A percentile compares a stretch with the other conserved stretches of the same genome.
phyloP scores from a whole-genome alignment of 176 grass and related monocot genomes.

The Oryza coarctata region DNA sequence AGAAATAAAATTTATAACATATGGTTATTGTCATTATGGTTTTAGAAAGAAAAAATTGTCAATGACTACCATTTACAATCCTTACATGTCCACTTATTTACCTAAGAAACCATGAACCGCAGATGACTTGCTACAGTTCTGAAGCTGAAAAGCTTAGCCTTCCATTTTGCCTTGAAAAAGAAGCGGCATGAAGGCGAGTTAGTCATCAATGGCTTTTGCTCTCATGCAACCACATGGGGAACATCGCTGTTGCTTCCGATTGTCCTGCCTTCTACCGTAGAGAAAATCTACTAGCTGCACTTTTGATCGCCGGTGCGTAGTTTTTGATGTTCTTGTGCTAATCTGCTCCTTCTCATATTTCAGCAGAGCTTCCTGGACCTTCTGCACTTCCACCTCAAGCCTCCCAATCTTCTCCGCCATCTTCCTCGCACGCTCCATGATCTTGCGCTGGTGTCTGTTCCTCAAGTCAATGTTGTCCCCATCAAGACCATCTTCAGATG shows the following conservation, averaged over 20 bases:
- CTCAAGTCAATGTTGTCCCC: constrained; percentile 53
- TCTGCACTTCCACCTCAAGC: constrained; percentile 78
- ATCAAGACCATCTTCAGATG: constrained; percentile 25
- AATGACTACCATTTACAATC: constrained; percentile 46
- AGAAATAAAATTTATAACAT: background rate
- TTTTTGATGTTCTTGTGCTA: constrained; percentile 42
- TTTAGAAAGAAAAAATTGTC: background rate
- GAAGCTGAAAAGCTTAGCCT: constrained; percentile 38
- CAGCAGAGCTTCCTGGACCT: constrained; percentile 58
- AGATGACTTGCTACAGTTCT: constrained; percentile 5
- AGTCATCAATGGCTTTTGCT: constrained; percentile 58
- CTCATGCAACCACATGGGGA: constrained; percentile 77
- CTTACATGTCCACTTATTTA: constrained; percentile 37
- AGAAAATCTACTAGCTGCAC: constrained; percentile 80
- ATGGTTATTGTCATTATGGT: constrained; percentile 31
- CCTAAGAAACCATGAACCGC: constrained; percentile 30
- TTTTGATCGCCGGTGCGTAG: constrained; percentile 45
- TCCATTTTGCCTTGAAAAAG: constrained; percentile 37
- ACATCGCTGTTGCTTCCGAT: constrained; percentile 40
- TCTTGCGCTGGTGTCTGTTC: constrained; percentile 71
- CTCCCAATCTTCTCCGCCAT: constrained; percentile 81
- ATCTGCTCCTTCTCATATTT: constrained; percentile 66
- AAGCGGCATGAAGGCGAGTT: constrained; percentile 29
- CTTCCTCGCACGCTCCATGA: constrained; percentile 67
- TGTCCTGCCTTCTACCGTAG: constrained; percentile 61